Evolutionary conservation across 139 green algal genomes (phyloP).

Genomic region (Micractinium conductrix): DNA sequence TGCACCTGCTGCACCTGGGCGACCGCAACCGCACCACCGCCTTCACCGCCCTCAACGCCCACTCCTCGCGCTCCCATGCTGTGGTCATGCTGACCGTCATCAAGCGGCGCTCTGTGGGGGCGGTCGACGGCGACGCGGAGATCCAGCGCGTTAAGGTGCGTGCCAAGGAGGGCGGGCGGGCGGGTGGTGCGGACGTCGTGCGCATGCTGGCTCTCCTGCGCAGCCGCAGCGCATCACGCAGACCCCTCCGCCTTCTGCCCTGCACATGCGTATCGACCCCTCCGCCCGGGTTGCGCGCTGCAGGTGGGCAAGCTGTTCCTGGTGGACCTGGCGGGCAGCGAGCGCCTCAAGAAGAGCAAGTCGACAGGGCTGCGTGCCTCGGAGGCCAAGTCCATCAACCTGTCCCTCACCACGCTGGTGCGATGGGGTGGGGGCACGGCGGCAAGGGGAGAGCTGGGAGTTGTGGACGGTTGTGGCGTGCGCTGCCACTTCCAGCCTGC

Average conservation of each 20-base stretch:
- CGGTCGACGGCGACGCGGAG: neutral
- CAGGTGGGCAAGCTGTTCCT: conserved; percentile 93
- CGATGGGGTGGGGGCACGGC: neutral
- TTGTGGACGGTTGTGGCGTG: neutral
- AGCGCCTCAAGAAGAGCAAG: conserved; percentile 90
- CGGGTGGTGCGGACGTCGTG: neutral
- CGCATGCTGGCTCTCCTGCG: neutral
- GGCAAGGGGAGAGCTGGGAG: neutral
- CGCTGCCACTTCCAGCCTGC: neutral
- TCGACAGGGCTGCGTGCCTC: conserved; percentile 70
- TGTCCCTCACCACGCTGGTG: conserved; percentile 71
- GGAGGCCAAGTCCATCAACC: conserved; percentile 83
- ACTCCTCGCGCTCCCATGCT: conserved; percentile 80
- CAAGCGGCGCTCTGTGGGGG: conserved; percentile 57
- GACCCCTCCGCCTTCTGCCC: neutral
- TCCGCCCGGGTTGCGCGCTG: neutral
- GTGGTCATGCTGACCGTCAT: conserved; percentile 83
- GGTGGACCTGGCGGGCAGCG: conserved; percentile 95
- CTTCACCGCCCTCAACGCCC: conserved; percentile 77
- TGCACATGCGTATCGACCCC: neutral
- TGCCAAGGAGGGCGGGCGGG: neutral
- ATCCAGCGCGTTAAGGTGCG: conserved; percentile 38
- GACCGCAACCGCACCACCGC: conserved; percentile 74
- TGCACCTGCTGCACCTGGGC: conserved; percentile 81
- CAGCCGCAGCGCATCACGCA: too few relatives aligned